A percentile compares a stretch with the other conserved stretches of the same genome.
Evolutionary conservation across 148 eudicot species (phyloP).

Genomic region (Fagopyrum esculentum): DNA sequence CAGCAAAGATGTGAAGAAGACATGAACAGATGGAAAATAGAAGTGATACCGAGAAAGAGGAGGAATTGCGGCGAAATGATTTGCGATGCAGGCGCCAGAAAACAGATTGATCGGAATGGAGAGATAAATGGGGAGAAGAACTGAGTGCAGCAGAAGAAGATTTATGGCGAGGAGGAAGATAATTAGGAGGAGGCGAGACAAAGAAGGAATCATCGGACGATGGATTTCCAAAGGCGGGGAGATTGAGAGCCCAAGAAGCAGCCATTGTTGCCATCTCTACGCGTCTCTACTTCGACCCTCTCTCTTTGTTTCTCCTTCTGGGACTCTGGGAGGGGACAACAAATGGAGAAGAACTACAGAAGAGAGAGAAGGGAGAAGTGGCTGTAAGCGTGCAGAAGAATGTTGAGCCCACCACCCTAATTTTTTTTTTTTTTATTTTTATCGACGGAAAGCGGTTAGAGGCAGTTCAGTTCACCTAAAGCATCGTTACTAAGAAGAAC

Average conservation of each 20-base stretch:
- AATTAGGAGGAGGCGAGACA: constrained; percentile 19
- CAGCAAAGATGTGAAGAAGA: neutral
- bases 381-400: neutral
- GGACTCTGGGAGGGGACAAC: neutral
- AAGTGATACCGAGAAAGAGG: constrained; percentile 26
- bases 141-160: constrained; percentile 11
- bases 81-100: constrained; percentile 14
- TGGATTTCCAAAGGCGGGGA: constrained; percentile 19
- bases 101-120: constrained; percentile 16
- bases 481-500: too few species aligned
- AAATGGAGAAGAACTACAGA: neutral
- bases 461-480: too few species aligned
- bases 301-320: neutral
- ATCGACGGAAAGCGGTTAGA: too few species aligned
- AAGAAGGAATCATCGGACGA: constrained; percentile 19
- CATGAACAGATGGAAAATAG: neutral
- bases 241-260: constrained; percentile 12
- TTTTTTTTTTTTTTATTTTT: too few species aligned
- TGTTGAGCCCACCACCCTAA: neutral
- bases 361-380: neutral
- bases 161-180: constrained; percentile 1
- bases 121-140: constrained; percentile 15
- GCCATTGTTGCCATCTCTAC: constrained; percentile 13
- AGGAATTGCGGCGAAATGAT: neutral
- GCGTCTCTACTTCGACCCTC: neutral